Evolutionary conservation across 2,329 filamentous ascomycete genomes (phyloP).

Genomic region (Colletotrichum orbiculare): DNA sequence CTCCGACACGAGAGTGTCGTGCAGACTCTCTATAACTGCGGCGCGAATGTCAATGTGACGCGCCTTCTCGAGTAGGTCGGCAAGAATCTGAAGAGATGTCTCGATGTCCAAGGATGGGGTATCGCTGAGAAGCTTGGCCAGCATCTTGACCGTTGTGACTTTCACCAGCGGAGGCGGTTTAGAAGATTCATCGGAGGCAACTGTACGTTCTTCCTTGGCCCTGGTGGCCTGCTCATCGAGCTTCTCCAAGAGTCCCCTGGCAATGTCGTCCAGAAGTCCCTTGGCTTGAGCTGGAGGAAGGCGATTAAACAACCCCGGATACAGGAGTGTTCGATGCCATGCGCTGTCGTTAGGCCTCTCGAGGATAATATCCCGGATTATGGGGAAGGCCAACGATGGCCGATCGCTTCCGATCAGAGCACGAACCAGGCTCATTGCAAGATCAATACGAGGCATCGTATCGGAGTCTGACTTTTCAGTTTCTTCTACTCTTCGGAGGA

Average conservation of each 20-base stretch:
- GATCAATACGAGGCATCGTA: background rate
- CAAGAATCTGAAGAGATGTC: conserved; percentile 3
- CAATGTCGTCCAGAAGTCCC: background rate
- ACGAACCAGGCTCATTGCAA: conserved; percentile 5
- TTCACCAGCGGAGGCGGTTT: conserved; percentile 1
- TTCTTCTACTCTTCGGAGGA: conserved; percentile 2
- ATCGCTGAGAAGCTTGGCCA: conserved; percentile 18
- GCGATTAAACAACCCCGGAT: conserved; percentile 5
- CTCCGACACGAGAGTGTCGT: background rate
- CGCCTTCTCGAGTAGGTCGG: conserved; percentile 6
- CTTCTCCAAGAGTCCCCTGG: conserved; percentile 3
- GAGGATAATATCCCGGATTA: conserved; percentile 16
- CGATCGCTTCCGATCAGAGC: background rate
- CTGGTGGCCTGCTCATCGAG: background rate
- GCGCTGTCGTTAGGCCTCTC: conserved; percentile 15
- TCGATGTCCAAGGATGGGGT: conserved; percentile 1
- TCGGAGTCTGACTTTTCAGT: background rate
- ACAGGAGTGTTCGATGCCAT: conserved; percentile 21
- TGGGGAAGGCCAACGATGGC: conserved; percentile 17
- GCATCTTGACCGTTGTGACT: conserved; percentile 25
- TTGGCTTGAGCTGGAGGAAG: background rate
- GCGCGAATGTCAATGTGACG: conserved; percentile 18
- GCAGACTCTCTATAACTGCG: conserved; percentile 17
- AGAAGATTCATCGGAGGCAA: background rate
- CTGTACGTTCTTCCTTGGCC: background rate